Evolutionary conservation across 257 asterid species (phyloP).

Genomic region (Solanum verrucosum): DNA sequence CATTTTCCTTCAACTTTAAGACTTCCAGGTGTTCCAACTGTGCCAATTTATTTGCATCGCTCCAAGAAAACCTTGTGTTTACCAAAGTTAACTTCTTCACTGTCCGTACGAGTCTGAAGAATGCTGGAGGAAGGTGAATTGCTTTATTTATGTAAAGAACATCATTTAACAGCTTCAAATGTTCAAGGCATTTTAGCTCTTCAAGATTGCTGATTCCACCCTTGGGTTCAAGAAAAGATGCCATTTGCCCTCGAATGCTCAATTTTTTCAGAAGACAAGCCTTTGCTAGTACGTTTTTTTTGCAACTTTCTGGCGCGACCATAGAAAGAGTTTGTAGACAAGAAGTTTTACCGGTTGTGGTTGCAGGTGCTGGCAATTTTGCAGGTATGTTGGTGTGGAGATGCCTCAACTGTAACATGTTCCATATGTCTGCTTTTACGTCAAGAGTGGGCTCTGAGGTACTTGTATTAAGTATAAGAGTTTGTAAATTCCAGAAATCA

Average conservation of each 20-base stretch:
- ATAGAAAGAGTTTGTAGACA: too few relatives aligned
- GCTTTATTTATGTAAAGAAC: constrained; percentile 12
- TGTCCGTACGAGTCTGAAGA: constrained; percentile 33
- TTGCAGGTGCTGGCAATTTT: too few relatives aligned
- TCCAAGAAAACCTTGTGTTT: constrained; percentile 39
- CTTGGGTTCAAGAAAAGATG: too few relatives aligned
- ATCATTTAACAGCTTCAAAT: constrained; percentile 15
- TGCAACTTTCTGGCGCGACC: constrained; percentile 61
- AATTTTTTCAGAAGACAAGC: constrained; percentile 6
- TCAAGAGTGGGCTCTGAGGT: too few relatives aligned
- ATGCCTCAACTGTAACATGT: neutral
- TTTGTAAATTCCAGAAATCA: too few relatives aligned
- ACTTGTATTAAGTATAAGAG: too few relatives aligned
- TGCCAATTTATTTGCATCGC: constrained; percentile 32
- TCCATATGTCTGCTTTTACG: too few relatives aligned
- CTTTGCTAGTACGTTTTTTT: constrained; percentile 36
- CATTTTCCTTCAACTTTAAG: constrained; percentile 8
- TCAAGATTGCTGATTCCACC: too few relatives aligned
- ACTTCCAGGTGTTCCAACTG: constrained; percentile 35
- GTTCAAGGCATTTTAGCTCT: too few relatives aligned
- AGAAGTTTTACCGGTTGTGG: too few relatives aligned
- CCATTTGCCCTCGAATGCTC: too few relatives aligned
- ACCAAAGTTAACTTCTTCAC: constrained; percentile 44
- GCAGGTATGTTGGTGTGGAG: neutral
- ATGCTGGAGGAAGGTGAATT: constrained; percentile 21